Conservation (phyloP, 306 rosid species). For the Trifolium dubium region DNA sequence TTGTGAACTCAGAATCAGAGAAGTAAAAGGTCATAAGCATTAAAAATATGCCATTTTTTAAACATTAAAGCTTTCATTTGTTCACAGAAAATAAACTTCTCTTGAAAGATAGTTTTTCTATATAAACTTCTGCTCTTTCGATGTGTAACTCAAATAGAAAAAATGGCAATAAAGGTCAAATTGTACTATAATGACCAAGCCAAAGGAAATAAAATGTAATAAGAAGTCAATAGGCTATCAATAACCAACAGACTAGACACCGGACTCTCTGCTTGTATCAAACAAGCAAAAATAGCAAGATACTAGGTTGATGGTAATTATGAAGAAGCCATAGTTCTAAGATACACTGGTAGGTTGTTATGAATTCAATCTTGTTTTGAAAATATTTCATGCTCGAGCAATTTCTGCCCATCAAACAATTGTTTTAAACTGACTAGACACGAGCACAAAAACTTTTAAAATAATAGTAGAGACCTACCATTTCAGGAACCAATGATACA, state of each 20-base stretch:
- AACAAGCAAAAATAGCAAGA: slow-evolving; percentile 1
- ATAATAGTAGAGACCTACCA: neutral
- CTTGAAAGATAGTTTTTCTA: neutral
- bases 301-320: neutral
- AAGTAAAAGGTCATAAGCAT: slow-evolving; percentile 15
- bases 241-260: slow-evolving; percentile 11
- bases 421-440: slow-evolving; percentile 12
- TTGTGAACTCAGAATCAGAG: neutral
- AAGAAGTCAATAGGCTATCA: slow-evolving; percentile 19
- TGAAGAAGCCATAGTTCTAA: slow-evolving; percentile 19
- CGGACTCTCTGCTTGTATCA: slow-evolving; percentile 7
- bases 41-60: slow-evolving; percentile 12
- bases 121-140: slow-evolving; percentile 5
- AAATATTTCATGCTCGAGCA: slow-evolving; percentile 22
- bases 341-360: slow-evolving; percentile 18
- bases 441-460: neutral
- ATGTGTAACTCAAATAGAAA: slow-evolving; percentile 4
- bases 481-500: neutral
- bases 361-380: slow-evolving; percentile 6
- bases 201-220: slow-evolving; percentile 7
- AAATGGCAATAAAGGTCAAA: slow-evolving; percentile 4
- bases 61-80: slow-evolving; percentile 18
- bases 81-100: slow-evolving; percentile 16
- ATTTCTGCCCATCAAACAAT: slow-evolving; percentile 23
- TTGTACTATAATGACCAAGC: neutral